Base-by-base conservation (phyloP, 495 filamentous ascomycete species). In the Penicillium robsamsonii region DNA sequence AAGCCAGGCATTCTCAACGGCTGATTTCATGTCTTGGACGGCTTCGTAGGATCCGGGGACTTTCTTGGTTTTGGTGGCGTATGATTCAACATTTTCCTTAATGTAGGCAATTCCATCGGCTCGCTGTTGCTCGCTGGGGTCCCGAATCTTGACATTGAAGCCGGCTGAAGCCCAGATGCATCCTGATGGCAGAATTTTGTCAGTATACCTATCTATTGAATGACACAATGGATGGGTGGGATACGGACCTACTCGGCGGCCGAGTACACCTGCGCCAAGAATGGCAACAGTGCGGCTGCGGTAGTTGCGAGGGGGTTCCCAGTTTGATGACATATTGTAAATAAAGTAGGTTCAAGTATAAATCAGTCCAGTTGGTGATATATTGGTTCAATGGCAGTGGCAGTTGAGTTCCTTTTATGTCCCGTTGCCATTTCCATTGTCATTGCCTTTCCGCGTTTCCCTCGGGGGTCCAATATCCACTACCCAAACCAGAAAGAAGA, bases 241-340 rank as follows among this genome's bases (percentile, higher is more conserved):
- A 29, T 46, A 46, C 62, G 25, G 57, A 67, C 74, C 73, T 11
- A 81, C 67, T 31, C 75, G 69, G 49, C 75, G 69, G 15, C 78
- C 78, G 2, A 81, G 69, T 0, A 79, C 76, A 29, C 79, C 79
- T 27, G 66, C 77, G 1, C 79, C 78, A 11, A 80, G 61, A 37
- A 81, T 59, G 22, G 60, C 61, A 20, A 81, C 73, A 5, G 75
- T 75, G 3, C 73, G 71, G 9, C 51, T 63, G n/a, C 61, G 53
- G 59, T 71, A 75, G 33, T 71, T 44, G 5, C 53, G 44, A 5
- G 75, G 72, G 48, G 73, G 69, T 44, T 62, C 47, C 70, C 69
- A 76, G 11, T 15, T 12, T 27, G 50, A 25, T 30, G 18, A 22
- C 61, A 63, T 63, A 3, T 38, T 45, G 25, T 29, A 35, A 27